Conservation (phyloP, 768 basidiomycete species). For the Boletellus ananiceps region DNA sequence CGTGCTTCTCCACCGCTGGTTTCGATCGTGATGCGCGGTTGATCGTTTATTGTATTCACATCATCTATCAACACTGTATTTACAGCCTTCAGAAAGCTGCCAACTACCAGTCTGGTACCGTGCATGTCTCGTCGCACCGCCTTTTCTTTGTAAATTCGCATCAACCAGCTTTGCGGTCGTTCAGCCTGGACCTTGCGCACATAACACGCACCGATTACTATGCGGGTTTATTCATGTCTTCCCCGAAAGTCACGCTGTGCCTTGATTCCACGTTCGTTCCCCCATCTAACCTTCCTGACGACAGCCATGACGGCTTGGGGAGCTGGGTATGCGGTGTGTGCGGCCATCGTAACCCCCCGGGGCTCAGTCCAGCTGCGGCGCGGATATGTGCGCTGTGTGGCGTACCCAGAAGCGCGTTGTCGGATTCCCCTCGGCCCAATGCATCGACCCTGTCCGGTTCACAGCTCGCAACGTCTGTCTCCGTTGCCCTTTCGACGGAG, state of each 20-base stretch:
- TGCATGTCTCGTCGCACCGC: conserved; percentile 77
- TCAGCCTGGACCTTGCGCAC: conserved; percentile 59
- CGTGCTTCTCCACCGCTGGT: conserved; percentile 24
- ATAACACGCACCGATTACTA: conserved; percentile 83
- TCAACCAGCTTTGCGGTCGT: conserved; percentile 51
- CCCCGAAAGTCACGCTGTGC: conserved; percentile 80
- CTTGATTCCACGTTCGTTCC: conserved; percentile 37
- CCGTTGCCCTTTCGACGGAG: conserved; percentile 18
- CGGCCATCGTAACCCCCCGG: conserved; percentile 74
- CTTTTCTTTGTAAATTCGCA: conserved; percentile 71
- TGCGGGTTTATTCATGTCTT: conserved; percentile 84
- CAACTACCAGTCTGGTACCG: conserved; percentile 70
- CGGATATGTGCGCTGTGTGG: conserved; percentile 81
- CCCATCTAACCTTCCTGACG: conserved; percentile 27
- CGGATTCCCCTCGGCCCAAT: conserved; percentile 15
- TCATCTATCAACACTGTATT: conserved; percentile 30
- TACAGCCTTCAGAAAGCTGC: conserved; percentile 75
- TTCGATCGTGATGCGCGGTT: conserved; percentile 17
- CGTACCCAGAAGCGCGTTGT: conserved; percentile 50
- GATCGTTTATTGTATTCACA: conserved; percentile 11
- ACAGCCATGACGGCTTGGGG: conserved; percentile 36
- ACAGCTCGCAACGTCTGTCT: conserved; percentile 36
- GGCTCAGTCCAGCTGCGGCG: conserved; percentile 62
- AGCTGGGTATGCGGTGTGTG: conserved; percentile 91
- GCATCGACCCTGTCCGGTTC: conserved; percentile 36